These are phyloP conservation scores for Atalantia buxifolia DNA, from an alignment of 345 rosid genomes.

Conservation along the genomic window DNA sequence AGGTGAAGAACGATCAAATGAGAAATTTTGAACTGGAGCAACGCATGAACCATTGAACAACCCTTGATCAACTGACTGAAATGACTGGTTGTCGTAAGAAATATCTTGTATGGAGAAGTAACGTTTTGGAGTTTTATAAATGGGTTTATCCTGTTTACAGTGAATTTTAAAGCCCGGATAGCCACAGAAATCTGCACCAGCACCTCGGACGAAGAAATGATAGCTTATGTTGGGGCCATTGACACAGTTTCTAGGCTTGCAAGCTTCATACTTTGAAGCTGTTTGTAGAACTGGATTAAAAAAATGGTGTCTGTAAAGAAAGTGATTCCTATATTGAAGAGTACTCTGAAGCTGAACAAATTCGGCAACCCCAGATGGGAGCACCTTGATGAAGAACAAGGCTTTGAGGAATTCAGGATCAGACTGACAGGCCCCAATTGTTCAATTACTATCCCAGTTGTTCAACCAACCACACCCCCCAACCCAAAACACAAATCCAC, in stretches of 20 bases:
- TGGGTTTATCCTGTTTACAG: conserved; percentile 12
- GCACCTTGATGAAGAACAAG: neutral
- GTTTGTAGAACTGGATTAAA: conserved; percentile 6
- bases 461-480: too few relatives aligned
- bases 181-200: conserved; percentile 21
- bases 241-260: conserved; percentile 27
- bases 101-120: conserved; percentile 22
- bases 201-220: conserved; percentile 20
- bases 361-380: neutral
- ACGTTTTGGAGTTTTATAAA: conserved; percentile 18
- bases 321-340: conserved; percentile 6
- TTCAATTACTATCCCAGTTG: neutral
- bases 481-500: neutral
- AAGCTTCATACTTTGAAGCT: conserved; percentile 19
- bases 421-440: neutral
- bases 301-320: neutral
- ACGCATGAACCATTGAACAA: conserved; percentile 18
- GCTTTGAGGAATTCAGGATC: neutral
- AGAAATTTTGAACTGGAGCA: conserved; percentile 18
- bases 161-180: conserved; percentile 19
- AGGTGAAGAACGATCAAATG: conserved; percentile 26
- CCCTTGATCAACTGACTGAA: conserved; percentile 15
- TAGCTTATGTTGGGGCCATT: conserved; percentile 31
- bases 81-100: conserved; percentile 13
- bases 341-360: neutral